Conservation (phyloP, 139 green algal genomes). For the Picocystis salinarum region DNA sequence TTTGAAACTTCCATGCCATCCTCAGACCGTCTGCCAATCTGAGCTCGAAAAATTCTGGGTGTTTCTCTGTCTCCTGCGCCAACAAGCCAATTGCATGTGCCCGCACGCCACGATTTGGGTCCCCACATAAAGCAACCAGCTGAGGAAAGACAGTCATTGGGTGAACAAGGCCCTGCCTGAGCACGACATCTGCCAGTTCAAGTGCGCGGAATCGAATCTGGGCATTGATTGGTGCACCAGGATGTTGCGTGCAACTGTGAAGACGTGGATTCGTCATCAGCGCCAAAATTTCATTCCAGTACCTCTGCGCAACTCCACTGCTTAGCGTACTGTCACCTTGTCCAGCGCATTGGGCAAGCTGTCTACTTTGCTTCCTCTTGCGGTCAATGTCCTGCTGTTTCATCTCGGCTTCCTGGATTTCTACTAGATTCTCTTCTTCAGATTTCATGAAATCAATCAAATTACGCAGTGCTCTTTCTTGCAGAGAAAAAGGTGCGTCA, state of each 20-base stretch:
- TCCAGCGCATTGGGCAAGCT: background rate
- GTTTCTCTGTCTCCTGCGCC: constrained; percentile 7
- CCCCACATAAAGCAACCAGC: constrained; percentile 35
- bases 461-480: constrained; percentile 3
- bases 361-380: too few relatives aligned
- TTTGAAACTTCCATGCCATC: too few relatives aligned
- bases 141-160: constrained; percentile 40
- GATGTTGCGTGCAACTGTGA: background rate
- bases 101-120: constrained; percentile 13
- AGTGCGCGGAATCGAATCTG: constrained; percentile 30
- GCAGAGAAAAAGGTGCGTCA: background rate
- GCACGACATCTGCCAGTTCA: constrained; percentile 46
- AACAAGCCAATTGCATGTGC: background rate
- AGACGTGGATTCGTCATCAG: constrained; percentile 22
- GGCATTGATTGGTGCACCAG: background rate
- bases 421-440: too few relatives aligned
- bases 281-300: constrained; percentile 34
- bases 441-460: background rate
- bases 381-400: too few relatives aligned
- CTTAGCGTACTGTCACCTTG: constrained; percentile 21
- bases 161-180: constrained; percentile 41
- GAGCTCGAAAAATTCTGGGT: constrained; percentile 7
- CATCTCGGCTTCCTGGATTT: too few relatives aligned
- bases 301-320: constrained; percentile 30
- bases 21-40: constrained; percentile 21